phyloP scores from a whole-genome alignment of 2,329 filamentous ascomycete genomes.

The Gnomoniopsis smithogilvyi region DNA sequence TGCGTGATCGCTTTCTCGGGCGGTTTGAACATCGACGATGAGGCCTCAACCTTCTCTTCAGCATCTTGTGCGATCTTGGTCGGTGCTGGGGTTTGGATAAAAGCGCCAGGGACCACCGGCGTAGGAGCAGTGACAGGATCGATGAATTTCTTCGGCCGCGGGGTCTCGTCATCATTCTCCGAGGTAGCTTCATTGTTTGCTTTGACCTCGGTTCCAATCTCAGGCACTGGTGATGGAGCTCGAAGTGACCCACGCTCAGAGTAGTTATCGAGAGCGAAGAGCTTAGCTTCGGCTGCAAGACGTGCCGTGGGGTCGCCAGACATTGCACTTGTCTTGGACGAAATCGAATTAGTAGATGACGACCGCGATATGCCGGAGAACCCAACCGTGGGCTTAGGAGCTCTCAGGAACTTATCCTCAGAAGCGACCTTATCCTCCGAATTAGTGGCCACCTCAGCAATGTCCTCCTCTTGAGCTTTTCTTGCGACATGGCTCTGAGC shows the following conservation, averaged over 20 bases:
- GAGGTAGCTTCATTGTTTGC: slow-evolving; percentile 18
- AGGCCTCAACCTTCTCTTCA: slow-evolving; percentile 26
- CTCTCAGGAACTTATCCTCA: neutral
- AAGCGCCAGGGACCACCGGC: slow-evolving; percentile 52
- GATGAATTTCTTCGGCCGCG: slow-evolving; percentile 36
- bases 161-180: slow-evolving; percentile 41
- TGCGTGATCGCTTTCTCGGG: neutral
- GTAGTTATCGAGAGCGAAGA: slow-evolving; percentile 56
- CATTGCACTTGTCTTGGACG: slow-evolving; percentile 10
- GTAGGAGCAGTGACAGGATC: slow-evolving; percentile 50
- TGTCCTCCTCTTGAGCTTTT: slow-evolving; percentile 17
- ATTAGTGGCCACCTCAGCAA: slow-evolving; percentile 3
- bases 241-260: slow-evolving; percentile 54
- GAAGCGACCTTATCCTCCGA: neutral
- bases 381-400: slow-evolving; percentile 39
- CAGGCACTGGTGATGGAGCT: slow-evolving; percentile 43
- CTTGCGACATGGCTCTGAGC: slow-evolving; percentile 26
- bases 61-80: slow-evolving; percentile 27
- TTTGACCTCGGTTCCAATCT: slow-evolving; percentile 26
- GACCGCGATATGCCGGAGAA: slow-evolving; percentile 34
- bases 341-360: slow-evolving; percentile 12
- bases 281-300: slow-evolving; percentile 52
- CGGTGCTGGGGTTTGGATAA: slow-evolving; percentile 53
- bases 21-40: slow-evolving; percentile 1
- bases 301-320: slow-evolving; percentile 50